phyloP scores from a whole-genome alignment of 106 monocot genomes.

The Triglochin maritima region DNA sequence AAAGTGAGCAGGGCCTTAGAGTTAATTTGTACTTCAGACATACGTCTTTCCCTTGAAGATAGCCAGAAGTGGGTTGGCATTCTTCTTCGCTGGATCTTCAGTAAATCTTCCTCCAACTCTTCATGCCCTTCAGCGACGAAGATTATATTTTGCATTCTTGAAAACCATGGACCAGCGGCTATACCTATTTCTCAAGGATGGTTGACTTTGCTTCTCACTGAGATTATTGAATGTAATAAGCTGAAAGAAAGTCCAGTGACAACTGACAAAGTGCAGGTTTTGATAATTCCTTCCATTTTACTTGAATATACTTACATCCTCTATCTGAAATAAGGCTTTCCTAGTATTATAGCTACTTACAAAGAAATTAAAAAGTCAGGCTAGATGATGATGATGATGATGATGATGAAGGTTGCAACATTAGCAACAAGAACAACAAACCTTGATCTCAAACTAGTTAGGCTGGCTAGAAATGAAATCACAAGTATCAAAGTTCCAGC shows the following conservation, averaged over 20 bases:
- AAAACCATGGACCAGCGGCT: conserved; percentile 71
- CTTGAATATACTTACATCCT: neutral
- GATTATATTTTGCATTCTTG: conserved; percentile 70
- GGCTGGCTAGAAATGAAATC: too few species aligned
- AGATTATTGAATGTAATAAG: conserved; percentile 55
- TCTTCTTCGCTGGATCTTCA: conserved; percentile 81
- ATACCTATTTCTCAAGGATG: conserved; percentile 95
- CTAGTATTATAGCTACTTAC: neutral
- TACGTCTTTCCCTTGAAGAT: conserved; percentile 82
- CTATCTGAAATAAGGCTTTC: neutral
- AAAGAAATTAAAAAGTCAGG: too few species aligned
- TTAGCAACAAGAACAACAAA: too few species aligned
- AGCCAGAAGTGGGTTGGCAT: conserved; percentile 72
- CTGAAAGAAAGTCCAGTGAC: conserved; percentile 38
- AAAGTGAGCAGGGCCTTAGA: conserved; percentile 50
- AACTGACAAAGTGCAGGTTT: conserved; percentile 68
- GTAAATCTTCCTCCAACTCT: conserved; percentile 30
- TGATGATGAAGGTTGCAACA: too few species aligned
- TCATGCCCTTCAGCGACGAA: conserved; percentile 40
- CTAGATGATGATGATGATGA: too few species aligned
- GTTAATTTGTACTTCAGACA: conserved; percentile 46
- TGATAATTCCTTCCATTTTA: neutral
- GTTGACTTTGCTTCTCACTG: conserved; percentile 63
- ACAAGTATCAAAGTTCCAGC: too few species aligned
- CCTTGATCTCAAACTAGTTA: too few species aligned